Evolutionary conservation across 495 filamentous ascomycete genomes (phyloP), one percentile per base, ranked within the genome.

Genomic region (Chaetomidium leptoderma): DNA sequence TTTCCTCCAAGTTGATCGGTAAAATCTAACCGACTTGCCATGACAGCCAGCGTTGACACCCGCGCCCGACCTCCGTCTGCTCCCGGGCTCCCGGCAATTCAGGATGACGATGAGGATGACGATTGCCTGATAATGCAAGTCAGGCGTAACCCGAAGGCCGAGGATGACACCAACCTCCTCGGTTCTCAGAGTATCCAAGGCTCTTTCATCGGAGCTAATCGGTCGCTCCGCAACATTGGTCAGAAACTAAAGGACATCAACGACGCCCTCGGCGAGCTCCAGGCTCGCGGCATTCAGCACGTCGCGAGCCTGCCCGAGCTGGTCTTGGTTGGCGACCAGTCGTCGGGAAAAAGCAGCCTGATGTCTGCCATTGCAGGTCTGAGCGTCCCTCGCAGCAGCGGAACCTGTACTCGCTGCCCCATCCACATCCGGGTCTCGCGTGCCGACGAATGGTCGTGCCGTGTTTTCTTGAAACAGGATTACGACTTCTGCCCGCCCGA

Each of bases 331-430:
- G 90, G 90, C 1, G 89, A 93, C 54, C 90, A 95, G 59, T 85
- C 81, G 3, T 83, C 89, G 0, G 90, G 90, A 0, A 95, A 95
- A 61, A 86, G 81, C 4, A 90, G 86, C 3, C 70, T 95, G 0
- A 90, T 95, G 68, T 88, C 90, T 29, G 87, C 85, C 0, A 84
- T 93, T 33, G 84, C 86, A 2, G 87, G 85, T n/a, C 86, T 95
- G 47, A 83, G 83, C 49, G 80, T 92, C 0, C 90, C 90, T 0
- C 75, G 87, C 3, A 80, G 77, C 55, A 76, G 78, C 0, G 87
- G 84, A 0, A 87, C 85, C 0, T 93, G 90, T 63, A 95, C 90
- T 0, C 69, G 87, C 0, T 92, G 88, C 55, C 89, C 89, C 0
- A 74, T 91, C 44, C 85, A 91, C 54, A 91, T 95, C 53, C 86